Evolutionary conservation across 176 grass and related monocot species (phyloP).

Genomic region (Oryza brachyantha): DNA sequence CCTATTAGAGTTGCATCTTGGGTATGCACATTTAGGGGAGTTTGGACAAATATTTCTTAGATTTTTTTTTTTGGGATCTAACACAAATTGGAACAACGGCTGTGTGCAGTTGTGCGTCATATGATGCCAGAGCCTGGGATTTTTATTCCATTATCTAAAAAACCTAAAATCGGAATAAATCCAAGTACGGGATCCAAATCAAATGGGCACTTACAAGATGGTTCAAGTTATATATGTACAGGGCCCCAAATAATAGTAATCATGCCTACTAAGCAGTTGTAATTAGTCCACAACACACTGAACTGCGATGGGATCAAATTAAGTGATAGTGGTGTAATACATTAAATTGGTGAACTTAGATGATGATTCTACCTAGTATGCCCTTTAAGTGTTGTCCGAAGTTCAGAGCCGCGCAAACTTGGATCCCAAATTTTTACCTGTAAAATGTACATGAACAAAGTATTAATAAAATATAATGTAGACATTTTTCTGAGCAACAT

Average conservation of each 20-base stretch:
- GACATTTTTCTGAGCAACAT: not conserved
- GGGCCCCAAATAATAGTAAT: slow-evolving; percentile 1
- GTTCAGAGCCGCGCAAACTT: slow-evolving; percentile 97
- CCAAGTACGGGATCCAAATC: not conserved
- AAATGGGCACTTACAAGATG: not conserved
- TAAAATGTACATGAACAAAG: slow-evolving; percentile 11
- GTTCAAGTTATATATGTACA: slow-evolving; percentile 17
- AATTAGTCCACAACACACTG: not conserved
- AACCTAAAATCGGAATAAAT: not conserved
- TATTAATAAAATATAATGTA: slow-evolving; percentile 12
- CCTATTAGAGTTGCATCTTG: slow-evolving; percentile 8
- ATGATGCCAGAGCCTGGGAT: no score
- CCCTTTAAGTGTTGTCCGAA: slow-evolving; percentile 93
- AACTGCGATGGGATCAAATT: not conserved
- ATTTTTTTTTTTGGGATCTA: not conserved
- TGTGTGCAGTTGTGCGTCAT: no score
- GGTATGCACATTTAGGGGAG: not conserved
- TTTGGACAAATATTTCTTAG: not conserved
- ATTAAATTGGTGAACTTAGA: slow-evolving; percentile 7
- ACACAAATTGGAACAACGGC: no score
- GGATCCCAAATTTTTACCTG: slow-evolving; percentile 99
- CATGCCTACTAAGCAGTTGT: not conserved
- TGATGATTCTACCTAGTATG: slow-evolving; percentile 66
- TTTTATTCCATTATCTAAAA: no score
- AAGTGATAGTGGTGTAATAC: slow-evolving; percentile 14